A percentile compares a stretch with the other conserved stretches of the same genome.
phyloP scores from a whole-genome alignment of 345 rosid genomes.

The Brassica juncea region DNA sequence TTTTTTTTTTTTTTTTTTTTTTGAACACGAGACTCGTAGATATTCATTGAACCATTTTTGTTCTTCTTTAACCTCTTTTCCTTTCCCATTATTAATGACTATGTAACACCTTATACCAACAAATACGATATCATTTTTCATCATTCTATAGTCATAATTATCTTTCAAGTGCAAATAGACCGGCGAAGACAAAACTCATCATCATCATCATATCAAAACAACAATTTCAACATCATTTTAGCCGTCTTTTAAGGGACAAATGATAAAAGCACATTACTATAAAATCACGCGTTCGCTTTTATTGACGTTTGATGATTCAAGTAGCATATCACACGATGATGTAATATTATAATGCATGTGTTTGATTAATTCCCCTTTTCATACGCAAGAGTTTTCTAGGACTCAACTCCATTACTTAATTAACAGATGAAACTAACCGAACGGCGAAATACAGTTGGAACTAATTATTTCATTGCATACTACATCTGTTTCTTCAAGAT shows the following conservation, averaged over 20 bases:
- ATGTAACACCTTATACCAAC: constrained; percentile 35
- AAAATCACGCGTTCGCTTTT: constrained; percentile 37
- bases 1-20: no score
- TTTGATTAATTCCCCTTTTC: not conserved
- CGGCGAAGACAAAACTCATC: constrained; percentile 40
- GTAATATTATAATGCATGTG: not conserved
- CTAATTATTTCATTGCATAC: not conserved
- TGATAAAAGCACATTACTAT: constrained; percentile 14
- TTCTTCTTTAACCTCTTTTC: constrained; percentile 24
- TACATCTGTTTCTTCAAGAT: no score
- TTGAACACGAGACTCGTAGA: constrained; percentile 27
- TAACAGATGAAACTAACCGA: not conserved
- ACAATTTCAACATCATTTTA: constrained; percentile 41
- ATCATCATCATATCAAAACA: constrained; percentile 35
- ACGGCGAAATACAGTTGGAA: not conserved
- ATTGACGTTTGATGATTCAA: constrained; percentile 33
- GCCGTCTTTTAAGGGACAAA: constrained; percentile 42
- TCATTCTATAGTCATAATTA: constrained; percentile 35
- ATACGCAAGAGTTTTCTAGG: not conserved
- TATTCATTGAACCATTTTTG: constrained; percentile 9
- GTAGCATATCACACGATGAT: constrained; percentile 18
- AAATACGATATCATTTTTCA: constrained; percentile 28
- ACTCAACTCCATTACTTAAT: not conserved
- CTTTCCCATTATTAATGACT: constrained; percentile 21
- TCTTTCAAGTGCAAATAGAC: constrained; percentile 39